phyloP scores from a whole-genome alignment of 2,329 filamentous ascomycete species.

The Trichoderma sp. region DNA sequence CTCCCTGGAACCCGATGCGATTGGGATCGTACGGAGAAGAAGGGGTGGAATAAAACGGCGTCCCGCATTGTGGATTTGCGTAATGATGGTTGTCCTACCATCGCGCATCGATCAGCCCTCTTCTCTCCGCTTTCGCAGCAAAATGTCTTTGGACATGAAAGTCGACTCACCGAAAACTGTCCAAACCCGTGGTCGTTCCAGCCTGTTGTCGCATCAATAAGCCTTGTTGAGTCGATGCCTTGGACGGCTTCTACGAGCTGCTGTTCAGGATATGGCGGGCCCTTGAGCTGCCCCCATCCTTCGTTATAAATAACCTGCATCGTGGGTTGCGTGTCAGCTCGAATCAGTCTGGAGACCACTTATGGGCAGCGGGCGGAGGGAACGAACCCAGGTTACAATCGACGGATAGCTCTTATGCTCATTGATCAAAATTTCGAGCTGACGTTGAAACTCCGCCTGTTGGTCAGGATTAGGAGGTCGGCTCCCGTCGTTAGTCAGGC shows the following conservation, averaged over 20 bases:
- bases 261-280: constrained; percentile 52
- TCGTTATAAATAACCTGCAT: constrained; percentile 65
- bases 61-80: constrained; percentile 66
- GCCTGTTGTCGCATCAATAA: constrained; percentile 61
- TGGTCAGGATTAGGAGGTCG: constrained; percentile 43
- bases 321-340: background rate
- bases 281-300: constrained; percentile 62
- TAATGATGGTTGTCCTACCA: constrained; percentile 67
- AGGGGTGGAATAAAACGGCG: constrained; percentile 60
- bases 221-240: constrained; percentile 58
- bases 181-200: constrained; percentile 68
- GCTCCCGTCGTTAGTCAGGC: constrained; percentile 41
- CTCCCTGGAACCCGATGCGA: constrained; percentile 66
- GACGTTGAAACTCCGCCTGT: constrained; percentile 62
- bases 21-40: constrained; percentile 54
- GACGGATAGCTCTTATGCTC: constrained; percentile 63
- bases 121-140: background rate
- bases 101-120: background rate
- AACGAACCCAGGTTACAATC: constrained; percentile 59
- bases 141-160: background rate
- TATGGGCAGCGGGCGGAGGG: background rate
- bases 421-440: constrained; percentile 58
- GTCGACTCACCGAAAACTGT: constrained; percentile 48
- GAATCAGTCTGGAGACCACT: background rate
- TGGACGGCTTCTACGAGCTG: constrained; percentile 53